These are phyloP conservation scores for Jacaranda mimosifolia DNA, from an alignment of 257 asterid genomes.

Conservation along the genomic window DNA sequence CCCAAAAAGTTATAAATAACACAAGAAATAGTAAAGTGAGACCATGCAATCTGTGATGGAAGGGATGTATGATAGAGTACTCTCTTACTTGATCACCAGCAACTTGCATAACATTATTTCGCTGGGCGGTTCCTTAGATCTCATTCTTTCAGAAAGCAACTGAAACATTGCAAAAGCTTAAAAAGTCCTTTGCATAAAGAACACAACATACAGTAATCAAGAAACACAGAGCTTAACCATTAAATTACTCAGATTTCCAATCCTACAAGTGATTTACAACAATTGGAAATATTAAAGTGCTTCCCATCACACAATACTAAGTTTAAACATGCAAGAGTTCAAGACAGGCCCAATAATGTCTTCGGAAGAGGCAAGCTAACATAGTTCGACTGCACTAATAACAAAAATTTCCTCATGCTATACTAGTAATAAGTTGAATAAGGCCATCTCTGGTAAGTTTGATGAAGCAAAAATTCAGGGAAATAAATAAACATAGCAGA, in stretches of 20 bases:
- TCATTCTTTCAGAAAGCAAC: slow-evolving; percentile 80
- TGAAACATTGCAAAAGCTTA: slow-evolving; percentile 39
- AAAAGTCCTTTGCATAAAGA: neutral
- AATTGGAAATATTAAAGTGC: too few relatives aligned
- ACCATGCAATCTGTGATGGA: slow-evolving; percentile 4
- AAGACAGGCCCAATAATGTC: neutral
- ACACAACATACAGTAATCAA: neutral
- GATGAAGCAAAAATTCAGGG: too few relatives aligned
- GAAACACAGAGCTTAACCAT: neutral
- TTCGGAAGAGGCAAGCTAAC: neutral
- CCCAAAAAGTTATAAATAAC: neutral
- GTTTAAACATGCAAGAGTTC: too few relatives aligned
- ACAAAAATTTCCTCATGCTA: neutral
- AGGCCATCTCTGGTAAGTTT: neutral
- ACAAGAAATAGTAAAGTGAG: neutral
- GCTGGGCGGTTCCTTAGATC: slow-evolving; percentile 68
- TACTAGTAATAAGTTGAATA: neutral
- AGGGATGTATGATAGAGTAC: neutral
- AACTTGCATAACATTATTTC: slow-evolving; percentile 78
- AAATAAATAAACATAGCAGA: neutral
- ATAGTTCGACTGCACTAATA: neutral
- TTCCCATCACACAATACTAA: too few relatives aligned
- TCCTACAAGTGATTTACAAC: too few relatives aligned
- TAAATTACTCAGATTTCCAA: neutral
- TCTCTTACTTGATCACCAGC: slow-evolving; percentile 62